phyloP scores from a whole-genome alignment of 768 basidiomycete species.

The Trametes coccinea region DNA sequence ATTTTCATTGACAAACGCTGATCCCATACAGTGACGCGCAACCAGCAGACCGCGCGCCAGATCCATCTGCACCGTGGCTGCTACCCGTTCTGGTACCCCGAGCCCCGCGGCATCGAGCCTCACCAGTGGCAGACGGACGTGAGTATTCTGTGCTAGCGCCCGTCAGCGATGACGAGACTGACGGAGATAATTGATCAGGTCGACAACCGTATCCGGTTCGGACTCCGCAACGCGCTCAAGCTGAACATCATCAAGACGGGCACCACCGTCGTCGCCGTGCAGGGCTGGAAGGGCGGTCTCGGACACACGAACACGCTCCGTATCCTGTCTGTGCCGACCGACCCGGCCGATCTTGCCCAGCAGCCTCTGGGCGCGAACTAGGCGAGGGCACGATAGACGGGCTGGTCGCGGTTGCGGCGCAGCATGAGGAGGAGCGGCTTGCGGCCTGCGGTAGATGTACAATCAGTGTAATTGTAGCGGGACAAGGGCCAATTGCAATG shows the following conservation, averaged over 20 bases:
- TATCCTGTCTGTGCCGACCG: slow-evolving; percentile 80
- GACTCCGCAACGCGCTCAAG: slow-evolving; percentile 78
- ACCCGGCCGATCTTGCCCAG: slow-evolving; percentile 73
- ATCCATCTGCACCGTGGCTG: slow-evolving; percentile 95
- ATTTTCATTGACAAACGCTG: not conserved
- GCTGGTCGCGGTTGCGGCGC: not conserved
- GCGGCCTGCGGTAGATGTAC: slow-evolving; percentile 10
- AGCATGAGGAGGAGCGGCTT: not conserved
- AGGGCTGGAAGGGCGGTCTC: slow-evolving; percentile 99
- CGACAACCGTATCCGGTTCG: slow-evolving; percentile 88
- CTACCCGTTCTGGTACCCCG: slow-evolving; percentile 96
- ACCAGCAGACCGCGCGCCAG: slow-evolving; percentile 93
- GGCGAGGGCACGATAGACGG: not conserved
- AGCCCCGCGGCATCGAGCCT: slow-evolving; percentile 84
- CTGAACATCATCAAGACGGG: slow-evolving; percentile 88
- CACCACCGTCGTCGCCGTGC: slow-evolving; percentile 89
- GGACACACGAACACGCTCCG: slow-evolving; percentile 94
- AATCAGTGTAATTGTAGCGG: slow-evolving; percentile 21
- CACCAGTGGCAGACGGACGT: slow-evolving; percentile 99
- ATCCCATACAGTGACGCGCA: slow-evolving; percentile 76
- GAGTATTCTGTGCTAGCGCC: slow-evolving; percentile 35
- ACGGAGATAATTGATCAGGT: slow-evolving; percentile 47
- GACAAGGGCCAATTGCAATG: slow-evolving; percentile 3
- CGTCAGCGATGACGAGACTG: not conserved
- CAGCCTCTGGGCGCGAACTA: slow-evolving; percentile 51